A percentile compares a stretch with the other conserved stretches of the same genome.
Evolutionary conservation across 352 stramenopile genomes (phyloP).

Genomic region (Phytophthora chlamydospora): DNA sequence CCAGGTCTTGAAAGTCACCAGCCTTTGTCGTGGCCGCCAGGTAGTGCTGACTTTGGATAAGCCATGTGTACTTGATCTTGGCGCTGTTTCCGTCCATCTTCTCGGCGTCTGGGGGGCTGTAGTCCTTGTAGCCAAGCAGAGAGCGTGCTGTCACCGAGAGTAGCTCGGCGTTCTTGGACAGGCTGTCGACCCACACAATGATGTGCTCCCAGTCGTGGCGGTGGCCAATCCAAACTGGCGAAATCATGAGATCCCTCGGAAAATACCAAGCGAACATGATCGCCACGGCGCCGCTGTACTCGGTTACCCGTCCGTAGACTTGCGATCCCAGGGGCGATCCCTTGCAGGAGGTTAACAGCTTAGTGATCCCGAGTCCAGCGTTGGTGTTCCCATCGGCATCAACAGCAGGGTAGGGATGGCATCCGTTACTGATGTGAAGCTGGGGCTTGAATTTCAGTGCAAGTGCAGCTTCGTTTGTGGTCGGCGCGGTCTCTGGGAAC

Average conservation of each 20-base stretch:
- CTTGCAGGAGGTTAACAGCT: background rate
- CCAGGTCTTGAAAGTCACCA: conserved; percentile 18
- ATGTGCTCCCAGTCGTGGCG: conserved; percentile 46
- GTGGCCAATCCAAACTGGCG: conserved; percentile 24
- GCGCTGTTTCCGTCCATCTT: background rate
- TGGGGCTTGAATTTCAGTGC: conserved; percentile 11
- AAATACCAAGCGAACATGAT: conserved; percentile 12
- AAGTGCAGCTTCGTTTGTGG: conserved; percentile 12
- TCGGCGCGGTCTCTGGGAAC: background rate
- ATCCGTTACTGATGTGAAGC: background rate
- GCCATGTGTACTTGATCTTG: conserved; percentile 14
- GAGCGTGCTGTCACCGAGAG: background rate
- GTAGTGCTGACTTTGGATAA: conserved; percentile 11
- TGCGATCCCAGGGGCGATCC: background rate
- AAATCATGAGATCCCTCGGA: conserved; percentile 6
- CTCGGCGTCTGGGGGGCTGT: background rate
- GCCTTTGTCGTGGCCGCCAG: conserved; percentile 7
- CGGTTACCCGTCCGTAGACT: conserved; percentile 5
- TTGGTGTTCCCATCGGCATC: conserved; percentile 13
- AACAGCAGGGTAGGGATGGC: conserved; percentile 4
- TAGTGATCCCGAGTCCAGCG: conserved; percentile 2
- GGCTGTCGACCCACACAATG: conserved; percentile 39
- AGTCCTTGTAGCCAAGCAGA: background rate
- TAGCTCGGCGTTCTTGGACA: background rate
- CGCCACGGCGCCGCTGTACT: conserved; percentile 3